Conservation (phyloP, 371 early-diverging fungal species). For the Rhizopus arrhizus region DNA sequence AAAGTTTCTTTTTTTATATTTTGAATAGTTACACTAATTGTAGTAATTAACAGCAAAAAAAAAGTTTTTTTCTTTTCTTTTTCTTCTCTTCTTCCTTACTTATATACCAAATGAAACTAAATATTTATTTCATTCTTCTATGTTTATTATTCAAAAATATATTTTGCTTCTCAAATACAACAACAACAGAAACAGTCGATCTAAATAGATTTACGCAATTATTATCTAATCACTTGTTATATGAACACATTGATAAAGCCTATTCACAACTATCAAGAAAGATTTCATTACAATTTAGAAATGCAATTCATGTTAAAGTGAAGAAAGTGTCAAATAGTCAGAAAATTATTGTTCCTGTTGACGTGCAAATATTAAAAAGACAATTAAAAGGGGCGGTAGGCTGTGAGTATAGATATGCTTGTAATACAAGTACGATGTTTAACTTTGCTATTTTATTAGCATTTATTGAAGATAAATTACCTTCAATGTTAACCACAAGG, state of each 20-base stretch:
- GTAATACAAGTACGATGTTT: not conserved
- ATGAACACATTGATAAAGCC: conserved; percentile 33
- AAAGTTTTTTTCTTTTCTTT: no score
- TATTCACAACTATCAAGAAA: conserved; percentile 22
- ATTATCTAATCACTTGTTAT: conserved; percentile 26
- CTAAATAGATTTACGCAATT: conserved; percentile 24
- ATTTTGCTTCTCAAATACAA: not conserved
- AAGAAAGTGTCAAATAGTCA: conserved; percentile 12
- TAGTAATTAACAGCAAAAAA: no score
- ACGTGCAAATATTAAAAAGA: conserved; percentile 27
- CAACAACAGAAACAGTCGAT: conserved; percentile 13
- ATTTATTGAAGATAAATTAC: conserved; percentile 31
- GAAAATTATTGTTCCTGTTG: conserved; percentile 13
- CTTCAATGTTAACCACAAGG: conserved; percentile 16
- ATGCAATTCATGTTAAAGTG: conserved; percentile 24
- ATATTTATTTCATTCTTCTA: not conserved
- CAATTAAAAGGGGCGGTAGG: conserved; percentile 31
- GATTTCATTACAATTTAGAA: conserved; percentile 30
- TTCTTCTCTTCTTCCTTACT: no score
- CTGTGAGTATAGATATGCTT: conserved; percentile 15
- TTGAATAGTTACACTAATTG: no score
- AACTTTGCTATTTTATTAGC: conserved; percentile 11
- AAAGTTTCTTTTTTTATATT: no score
- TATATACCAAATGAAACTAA: no score
- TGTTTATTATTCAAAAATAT: not conserved